A percentile compares a stretch with the other conserved stretches of the same genome.
These are phyloP conservation scores for Coniochaeta sp. DNA, from an alignment of 2,329 filamentous ascomycete genomes.

Conservation along the genomic window DNA sequence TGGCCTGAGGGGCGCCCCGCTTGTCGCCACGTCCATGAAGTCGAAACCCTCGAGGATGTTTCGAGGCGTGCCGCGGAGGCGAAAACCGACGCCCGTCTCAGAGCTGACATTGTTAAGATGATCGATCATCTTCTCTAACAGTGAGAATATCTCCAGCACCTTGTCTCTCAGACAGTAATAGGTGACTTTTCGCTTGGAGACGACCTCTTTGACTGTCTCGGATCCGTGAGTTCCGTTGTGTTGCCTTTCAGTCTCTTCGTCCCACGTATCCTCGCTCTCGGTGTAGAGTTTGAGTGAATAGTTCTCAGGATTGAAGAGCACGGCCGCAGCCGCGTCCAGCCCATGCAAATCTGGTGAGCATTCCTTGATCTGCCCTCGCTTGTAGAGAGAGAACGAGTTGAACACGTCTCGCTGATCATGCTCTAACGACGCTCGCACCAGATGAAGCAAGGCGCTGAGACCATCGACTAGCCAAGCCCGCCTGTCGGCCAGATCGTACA, in stretches of 20 bases:
- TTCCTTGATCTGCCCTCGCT: constrained; percentile 5
- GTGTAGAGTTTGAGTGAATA: background rate
- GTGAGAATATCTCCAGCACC: background rate
- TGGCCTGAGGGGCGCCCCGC: background rate
- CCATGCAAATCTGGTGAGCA: background rate
- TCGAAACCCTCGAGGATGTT: background rate
- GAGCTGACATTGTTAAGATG: background rate
- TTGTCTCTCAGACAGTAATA: background rate
- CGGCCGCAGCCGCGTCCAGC: background rate
- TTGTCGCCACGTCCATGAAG: constrained; percentile 1
- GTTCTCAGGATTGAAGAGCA: background rate
- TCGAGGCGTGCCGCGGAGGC: background rate
- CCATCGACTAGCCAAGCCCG: constrained; percentile 28
- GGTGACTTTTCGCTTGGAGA: background rate
- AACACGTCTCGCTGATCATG: constrained; percentile 11
- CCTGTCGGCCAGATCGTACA: constrained; percentile 16
- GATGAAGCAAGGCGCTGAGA: constrained; percentile 26
- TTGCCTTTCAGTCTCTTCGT: background rate
- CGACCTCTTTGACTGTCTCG: background rate
- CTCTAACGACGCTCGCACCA: constrained; percentile 21
- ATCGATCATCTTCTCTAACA: background rate
- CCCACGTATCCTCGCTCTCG: background rate
- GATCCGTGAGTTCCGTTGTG: background rate
- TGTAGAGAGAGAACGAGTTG: constrained; percentile 11
- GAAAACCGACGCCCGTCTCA: background rate